Evolutionary conservation across 352 stramenopile genomes (phyloP).

Genomic region (Phytophthora palmivora): DNA sequence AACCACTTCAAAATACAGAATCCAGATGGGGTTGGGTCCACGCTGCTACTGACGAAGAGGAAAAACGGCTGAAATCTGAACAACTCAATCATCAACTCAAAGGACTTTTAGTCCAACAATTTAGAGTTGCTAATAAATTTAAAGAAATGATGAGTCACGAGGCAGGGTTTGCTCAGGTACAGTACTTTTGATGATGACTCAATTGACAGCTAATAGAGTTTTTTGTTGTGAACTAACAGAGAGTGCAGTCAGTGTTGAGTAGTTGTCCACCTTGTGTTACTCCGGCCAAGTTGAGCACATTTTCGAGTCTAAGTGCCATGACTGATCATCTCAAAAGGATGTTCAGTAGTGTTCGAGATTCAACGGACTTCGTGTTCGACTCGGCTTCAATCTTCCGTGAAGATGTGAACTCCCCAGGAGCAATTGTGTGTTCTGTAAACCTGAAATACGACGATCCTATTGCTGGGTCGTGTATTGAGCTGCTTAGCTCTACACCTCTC

Average conservation of each 20-base stretch:
- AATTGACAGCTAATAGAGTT: not conserved
- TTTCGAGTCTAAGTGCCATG: slow-evolving; percentile 3
- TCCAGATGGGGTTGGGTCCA: slow-evolving; percentile 25
- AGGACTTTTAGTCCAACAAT: slow-evolving; percentile 10
- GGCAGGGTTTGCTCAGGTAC: slow-evolving; percentile 11
- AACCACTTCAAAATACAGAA: not conserved
- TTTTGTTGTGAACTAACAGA: slow-evolving; percentile 3
- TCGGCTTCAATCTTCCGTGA: slow-evolving; percentile 12
- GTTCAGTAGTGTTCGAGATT: slow-evolving; percentile 2
- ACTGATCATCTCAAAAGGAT: slow-evolving; percentile 3
- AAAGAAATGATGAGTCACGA: slow-evolving; percentile 1
- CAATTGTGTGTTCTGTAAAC: slow-evolving; percentile 1
- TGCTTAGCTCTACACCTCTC: slow-evolving; percentile 20
- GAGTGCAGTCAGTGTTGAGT: slow-evolving; percentile 8
- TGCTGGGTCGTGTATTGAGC: slow-evolving; percentile 19
- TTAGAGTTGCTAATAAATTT: slow-evolving; percentile 3
- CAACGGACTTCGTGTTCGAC: slow-evolving; percentile 7
- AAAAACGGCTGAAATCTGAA: slow-evolving; percentile 19
- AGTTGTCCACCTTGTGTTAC: not conserved
- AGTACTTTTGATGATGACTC: not conserved
- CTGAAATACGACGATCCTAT: slow-evolving; percentile 18
- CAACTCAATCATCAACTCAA: slow-evolving; percentile 22
- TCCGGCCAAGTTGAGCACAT: not conserved
- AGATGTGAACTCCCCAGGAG: not conserved
- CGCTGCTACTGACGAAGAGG: slow-evolving; percentile 11